Evolutionary conservation across 495 filamentous ascomycete species (phyloP), one percentile per base, ranked within the genome.

Genomic region (Penicillium macrosclerotiorum): DNA sequence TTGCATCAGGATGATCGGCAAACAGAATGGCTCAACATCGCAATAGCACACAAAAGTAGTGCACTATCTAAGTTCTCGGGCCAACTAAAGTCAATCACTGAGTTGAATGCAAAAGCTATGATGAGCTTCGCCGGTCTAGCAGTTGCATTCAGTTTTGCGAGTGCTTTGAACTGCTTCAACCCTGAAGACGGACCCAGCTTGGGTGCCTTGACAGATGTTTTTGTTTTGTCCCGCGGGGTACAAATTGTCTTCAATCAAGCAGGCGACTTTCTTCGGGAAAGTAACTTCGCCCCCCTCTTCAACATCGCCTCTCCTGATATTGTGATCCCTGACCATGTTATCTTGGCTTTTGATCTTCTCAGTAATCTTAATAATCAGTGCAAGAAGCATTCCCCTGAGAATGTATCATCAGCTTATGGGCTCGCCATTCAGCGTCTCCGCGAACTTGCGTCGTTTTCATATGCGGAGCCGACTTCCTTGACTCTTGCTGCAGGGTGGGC

Each of bases 261-360:
- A 3, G 22, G n/a, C 5, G 14, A 35, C 8, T 55, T 50, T n/a
- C 25, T 63, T 17, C 35, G 23, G 6, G n/a, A 55, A 16, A 57
- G 53, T 17, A 53, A 55, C 27, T 57, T 63, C 37, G 53, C 51
- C 6, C 56, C 60, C 11, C 51, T 63, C 0, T 55, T 63, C 30
- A 13, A 49, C 13, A 29, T 46, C 7, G 36, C 26, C 9, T 9
- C 14, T 3, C 56, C 50, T 0, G 37, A 37, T 6, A 29, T 35
- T 2, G 16, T 8, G 1, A 23, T 55, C 9, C 56, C 60, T 0
- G 31, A 43, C 3, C 14, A 48, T 26, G 32, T 49, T 14, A 19
- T 29, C 8, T 12, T 14, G 12, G 47, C 53, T 1, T 45, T 63
- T 4, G 42, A 57, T 38, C 29, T 36, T 27, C 53, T 63, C 3